Base-by-base conservation (phyloP, 148 eudicot genomes). In the Amaranthus hypochondriacus region DNA sequence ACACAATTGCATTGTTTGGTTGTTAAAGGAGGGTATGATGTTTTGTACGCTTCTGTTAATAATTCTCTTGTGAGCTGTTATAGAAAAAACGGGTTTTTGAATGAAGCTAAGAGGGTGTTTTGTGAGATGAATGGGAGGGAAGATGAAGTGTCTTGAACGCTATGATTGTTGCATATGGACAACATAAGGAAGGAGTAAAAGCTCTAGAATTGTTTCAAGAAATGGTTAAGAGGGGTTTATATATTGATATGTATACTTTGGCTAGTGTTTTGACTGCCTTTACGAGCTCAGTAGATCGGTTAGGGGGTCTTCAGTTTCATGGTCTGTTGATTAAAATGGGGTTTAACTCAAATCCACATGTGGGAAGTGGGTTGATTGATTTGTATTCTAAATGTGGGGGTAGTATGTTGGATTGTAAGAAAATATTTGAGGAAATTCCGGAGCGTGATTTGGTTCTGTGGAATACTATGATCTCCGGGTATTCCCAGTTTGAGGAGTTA, bases 211-310 rank as follows among this genome's bases (percentile, higher is more conserved):
- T 91, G 86, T 91, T 86, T 78, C 83, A 71, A 55, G 91, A 82
- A 78, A 89, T 91, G 97, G 79, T 84, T 14, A 70, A 59, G 43
- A 62, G 68, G 71, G 86, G 77, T 46, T 68, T 89, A n/a, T 73
- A 75, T 52, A 70, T 91, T 9, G 97, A 89, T 70, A 89, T 91
- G 86, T 91, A 86, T 78, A 91, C 97, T 66, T 73, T 91, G 68
- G 97, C 97, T 47, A 91, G 97, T 74, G 92, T 89, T 47, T 82
- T 91, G 86, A 89, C 89, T 71, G 97, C 92, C 0, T 91, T 84
- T 78, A 91, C 93, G 8, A 82, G 88, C 79, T 65, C 84, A 75
- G 82, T 71, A 64, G 94, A 91, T 78, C 73, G 83, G 53, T 21
- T 58, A 42, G 97, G 97, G 6, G 97, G 97, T 67, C 75, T 70